These are phyloP conservation scores for Alopecurus myosuroides DNA, from an alignment of 176 grass and related monocot species.

Conservation along the genomic window DNA sequence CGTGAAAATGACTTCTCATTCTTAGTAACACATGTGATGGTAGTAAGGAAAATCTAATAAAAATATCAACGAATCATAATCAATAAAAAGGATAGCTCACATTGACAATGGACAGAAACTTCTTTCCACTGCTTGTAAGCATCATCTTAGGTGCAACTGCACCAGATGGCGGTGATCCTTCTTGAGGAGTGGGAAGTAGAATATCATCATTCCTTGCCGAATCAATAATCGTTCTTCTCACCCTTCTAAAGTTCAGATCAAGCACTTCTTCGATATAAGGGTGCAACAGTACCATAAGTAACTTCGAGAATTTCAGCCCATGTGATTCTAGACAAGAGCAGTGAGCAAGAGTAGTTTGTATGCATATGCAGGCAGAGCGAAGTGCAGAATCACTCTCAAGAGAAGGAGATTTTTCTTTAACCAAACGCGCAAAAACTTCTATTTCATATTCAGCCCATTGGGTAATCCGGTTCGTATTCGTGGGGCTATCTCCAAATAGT, in stretches of 20 bases:
- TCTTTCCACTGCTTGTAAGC: conserved; percentile 75
- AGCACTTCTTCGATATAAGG: conserved; percentile 91
- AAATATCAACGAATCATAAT: conserved; percentile 21
- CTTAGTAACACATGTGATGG: neutral
- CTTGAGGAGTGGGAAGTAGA: conserved; percentile 43
- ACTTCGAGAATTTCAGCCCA: conserved; percentile 87
- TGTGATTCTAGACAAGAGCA: conserved; percentile 68
- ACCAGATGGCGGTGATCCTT: conserved; percentile 39
- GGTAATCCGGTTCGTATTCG: conserved; percentile 58
- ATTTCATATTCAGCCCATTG: conserved; percentile 92
- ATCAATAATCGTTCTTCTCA: conserved; percentile 68
- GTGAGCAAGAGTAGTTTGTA: conserved; percentile 78
- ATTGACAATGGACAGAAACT: conserved; percentile 82
- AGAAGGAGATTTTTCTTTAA: conserved; percentile 87
- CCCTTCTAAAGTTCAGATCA: conserved; percentile 90
- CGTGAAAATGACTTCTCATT: conserved; percentile 6
- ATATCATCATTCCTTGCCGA: conserved; percentile 60
- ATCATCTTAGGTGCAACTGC: conserved; percentile 50
- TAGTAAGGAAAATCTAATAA: conserved; percentile 14
- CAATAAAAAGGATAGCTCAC: conserved; percentile 42
- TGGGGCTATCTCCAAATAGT: conserved; percentile 62
- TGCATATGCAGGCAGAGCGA: conserved; percentile 77
- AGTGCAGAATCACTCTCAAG: conserved; percentile 73
- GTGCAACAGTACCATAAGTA: conserved; percentile 70
- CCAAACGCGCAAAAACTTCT: conserved; percentile 73